Base-by-base conservation (phyloP, 768 basidiomycete species). In the Kwoniella sp. region DNA sequence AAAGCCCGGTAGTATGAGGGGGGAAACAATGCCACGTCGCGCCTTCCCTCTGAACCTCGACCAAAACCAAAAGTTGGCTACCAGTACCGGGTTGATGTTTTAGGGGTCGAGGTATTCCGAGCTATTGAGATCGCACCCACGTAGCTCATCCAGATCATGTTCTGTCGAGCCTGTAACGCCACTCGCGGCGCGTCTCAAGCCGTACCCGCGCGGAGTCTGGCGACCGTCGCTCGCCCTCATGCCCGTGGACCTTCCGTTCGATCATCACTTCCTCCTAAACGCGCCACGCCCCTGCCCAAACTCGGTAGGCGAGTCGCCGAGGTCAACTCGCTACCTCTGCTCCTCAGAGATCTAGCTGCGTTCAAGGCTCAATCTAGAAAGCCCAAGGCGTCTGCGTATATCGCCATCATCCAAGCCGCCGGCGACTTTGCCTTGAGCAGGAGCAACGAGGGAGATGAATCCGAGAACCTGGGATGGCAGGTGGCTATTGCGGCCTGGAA, bases 401-500 rank as follows among this genome's bases (percentile, higher is more conserved):
- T 62, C 6, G 53, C 50, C 2, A 40, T 64, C 22, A 45, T 68
- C 48, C 34, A 50, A 31, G 57, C 65, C 5, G 62, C 60, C 2
- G 56, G 60, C 2, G 62, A 62, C 22, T 62, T 62, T 34, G 43
- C 57, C 1, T 32, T 52, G 33, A 38, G 36, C 27, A 17, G 34
- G 12, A 48, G 23, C 7, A 46, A 23, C 14, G 27, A 27, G 8
- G 57, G 29, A n/a, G 46, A 52, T 7, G 46, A 53, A 19, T 25
- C 38, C 11, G 44, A 46, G 17, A 40, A 45, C 26, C 32, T 43
- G 28, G 39, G 38, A 31, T 40, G 62, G 65, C 58, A 60, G 53
- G 50, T 48, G 50, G 37, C 57, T 51, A 22, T 59, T 33, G 56
- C 49, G 10, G 58, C 62, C 5, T 64, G 59, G 58, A 44, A 60